These are phyloP conservation scores for Brassica incana DNA, from an alignment of 345 rosid species.

Conservation along the genomic window DNA sequence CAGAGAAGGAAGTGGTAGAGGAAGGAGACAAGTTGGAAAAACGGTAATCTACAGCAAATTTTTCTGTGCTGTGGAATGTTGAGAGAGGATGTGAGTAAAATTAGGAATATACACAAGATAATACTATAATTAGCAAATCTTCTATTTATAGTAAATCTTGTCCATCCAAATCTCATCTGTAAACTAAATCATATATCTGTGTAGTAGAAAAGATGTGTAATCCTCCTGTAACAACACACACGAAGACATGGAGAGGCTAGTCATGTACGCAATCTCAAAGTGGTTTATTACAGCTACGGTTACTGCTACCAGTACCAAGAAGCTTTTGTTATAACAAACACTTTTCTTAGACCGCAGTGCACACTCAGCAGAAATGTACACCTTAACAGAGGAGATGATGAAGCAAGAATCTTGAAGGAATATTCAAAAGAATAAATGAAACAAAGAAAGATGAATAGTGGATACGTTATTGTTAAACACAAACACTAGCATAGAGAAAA, in stretches of 20 bases:
- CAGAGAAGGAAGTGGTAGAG: conserved; percentile 23
- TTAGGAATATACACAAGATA: conserved; percentile 19
- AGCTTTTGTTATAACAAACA: not conserved
- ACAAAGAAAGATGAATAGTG: conserved; percentile 30
- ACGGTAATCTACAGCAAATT: conserved; percentile 36
- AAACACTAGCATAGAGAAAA: conserved; percentile 50
- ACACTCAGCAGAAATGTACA: not conserved
- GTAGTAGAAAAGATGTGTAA: not conserved
- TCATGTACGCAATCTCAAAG: not conserved
- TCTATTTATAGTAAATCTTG: conserved; percentile 20
- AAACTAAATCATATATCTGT: conserved; percentile 2
- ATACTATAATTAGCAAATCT: conserved; percentile 28
- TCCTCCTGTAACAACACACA: no score
- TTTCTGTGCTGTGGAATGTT: conserved; percentile 27
- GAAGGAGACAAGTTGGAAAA: conserved; percentile 32
- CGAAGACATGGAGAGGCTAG: conserved; percentile 10
- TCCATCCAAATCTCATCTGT: conserved; percentile 34
- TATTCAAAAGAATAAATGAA: conserved; percentile 32
- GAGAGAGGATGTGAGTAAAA: conserved; percentile 37
- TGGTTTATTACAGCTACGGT: not conserved
- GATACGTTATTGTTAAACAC: conserved; percentile 44
- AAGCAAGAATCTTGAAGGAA: conserved; percentile 28
- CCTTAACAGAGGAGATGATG: conserved; percentile 4
- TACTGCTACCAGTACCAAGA: conserved; percentile 40
- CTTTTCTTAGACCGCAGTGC: conserved; percentile 35